phyloP scores from a whole-genome alignment of 164 flowering plant species.

The Pachysandra terminalis region DNA sequence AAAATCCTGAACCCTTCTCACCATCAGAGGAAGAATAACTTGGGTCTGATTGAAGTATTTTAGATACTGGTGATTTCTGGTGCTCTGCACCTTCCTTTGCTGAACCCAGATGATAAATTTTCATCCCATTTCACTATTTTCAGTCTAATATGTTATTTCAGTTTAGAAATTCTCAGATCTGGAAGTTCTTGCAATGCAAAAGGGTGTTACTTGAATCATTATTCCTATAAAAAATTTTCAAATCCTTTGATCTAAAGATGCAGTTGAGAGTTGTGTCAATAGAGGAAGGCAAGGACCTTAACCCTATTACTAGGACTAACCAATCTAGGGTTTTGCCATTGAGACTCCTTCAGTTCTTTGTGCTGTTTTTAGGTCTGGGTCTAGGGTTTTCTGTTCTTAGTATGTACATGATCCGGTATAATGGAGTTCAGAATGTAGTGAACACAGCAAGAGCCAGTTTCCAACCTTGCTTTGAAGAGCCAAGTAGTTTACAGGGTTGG shows the following conservation, averaged over 20 bases:
- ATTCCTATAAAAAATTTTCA: neutral
- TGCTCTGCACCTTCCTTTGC: no score
- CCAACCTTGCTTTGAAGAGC: conserved; percentile 28
- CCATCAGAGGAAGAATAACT: no score
- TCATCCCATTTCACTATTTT: no score
- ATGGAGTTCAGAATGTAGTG: conserved; percentile 24
- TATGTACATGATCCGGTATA: conserved; percentile 28
- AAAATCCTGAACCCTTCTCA: no score
- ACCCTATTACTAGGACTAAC: conserved; percentile 13
- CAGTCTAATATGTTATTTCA: no score
- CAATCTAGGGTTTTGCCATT: conserved; percentile 34
- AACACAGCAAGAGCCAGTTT: conserved; percentile 19
- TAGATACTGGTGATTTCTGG: no score
- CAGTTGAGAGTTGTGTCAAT: conserved; percentile 8
- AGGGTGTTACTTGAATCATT: neutral
- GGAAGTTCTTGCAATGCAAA: neutral
- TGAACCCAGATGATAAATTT: no score
- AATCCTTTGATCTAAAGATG: conserved; percentile 1
- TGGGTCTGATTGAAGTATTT: no score
- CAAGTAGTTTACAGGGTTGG: conserved; percentile 29
- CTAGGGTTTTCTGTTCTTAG: conserved; percentile 32
- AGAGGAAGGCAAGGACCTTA: conserved; percentile 44
- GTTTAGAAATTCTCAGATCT: neutral
- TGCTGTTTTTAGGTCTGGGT: conserved; percentile 34
- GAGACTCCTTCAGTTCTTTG: conserved; percentile 33